Percentiles rank a stretch among this genome's conserved stretches.
Evolutionary conservation across 176 grass and related monocot genomes (phyloP).

Genomic region (Melocanna baccifera): DNA sequence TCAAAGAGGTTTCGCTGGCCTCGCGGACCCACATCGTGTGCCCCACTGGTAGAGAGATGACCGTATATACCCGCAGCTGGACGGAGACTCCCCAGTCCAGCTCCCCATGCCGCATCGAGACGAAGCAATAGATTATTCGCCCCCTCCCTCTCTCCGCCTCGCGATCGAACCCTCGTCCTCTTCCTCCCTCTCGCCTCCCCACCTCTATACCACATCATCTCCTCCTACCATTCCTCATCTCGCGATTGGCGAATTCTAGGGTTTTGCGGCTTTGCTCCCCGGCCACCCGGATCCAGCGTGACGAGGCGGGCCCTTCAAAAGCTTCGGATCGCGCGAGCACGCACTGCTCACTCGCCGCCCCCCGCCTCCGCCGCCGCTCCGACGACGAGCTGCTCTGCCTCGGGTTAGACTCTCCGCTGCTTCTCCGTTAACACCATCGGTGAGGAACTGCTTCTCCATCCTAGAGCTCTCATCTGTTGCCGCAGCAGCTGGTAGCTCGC

Average conservation of each 20-base stretch:
- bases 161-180: slow-evolving; percentile 56
- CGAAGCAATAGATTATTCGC: slow-evolving; percentile 52
- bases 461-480: background rate
- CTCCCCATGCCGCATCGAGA: slow-evolving; percentile 59
- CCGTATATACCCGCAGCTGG: slow-evolving; percentile 33
- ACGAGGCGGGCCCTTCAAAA: background rate
- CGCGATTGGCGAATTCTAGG: slow-evolving; percentile 48
- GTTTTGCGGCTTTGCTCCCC: slow-evolving; percentile 20
- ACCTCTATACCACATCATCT: background rate
- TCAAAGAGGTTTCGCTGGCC: rapidly evolving
- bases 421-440: slow-evolving; percentile 12
- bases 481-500: background rate
- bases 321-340: slow-evolving; percentile 33
- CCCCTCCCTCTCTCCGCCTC: slow-evolving; percentile 24
- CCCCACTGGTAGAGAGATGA: background rate
- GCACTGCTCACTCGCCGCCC: background rate
- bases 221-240: slow-evolving; percentile 43
- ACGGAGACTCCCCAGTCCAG: slow-evolving; percentile 25
- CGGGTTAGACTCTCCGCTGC: background rate
- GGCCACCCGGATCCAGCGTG: slow-evolving; percentile 24
- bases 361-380: background rate
- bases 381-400: slow-evolving; percentile 9
- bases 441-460: slow-evolving; percentile 19
- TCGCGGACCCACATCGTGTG: rapidly evolving
- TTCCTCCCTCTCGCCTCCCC: background rate